Base-by-base conservation (phyloP, 305 asterid species). In the Nicotiana rustica region DNA sequence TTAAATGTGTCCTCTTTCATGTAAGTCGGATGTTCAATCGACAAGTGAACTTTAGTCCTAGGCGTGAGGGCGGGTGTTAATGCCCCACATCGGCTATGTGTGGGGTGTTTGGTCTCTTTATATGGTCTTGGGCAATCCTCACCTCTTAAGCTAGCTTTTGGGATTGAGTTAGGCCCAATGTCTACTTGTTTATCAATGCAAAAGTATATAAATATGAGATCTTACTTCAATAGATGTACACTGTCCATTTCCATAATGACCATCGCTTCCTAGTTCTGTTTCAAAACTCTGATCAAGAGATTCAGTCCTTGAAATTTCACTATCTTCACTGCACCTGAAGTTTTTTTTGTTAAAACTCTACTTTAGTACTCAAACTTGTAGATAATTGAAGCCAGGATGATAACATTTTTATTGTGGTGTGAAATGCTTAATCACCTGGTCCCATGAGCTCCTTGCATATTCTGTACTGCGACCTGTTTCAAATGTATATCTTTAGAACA, bases 391-490 rank as follows among this genome's bases (percentile, higher is more conserved):
- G 49, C 31, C 55, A 9, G 44, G 17, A 25, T 25, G 65, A 15
- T 52, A 75, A 57, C 65, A 29, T 25, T 29, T 29, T 15, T 75
- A 29, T 59, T 4, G 1, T 75, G 65, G 47, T 6, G 31, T 81
- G 21, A 60, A 33, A 31, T 81, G 78, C 67, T 33, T 78, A 47
- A 67, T 88, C 85, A 93, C 98, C 99, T 95, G 84, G 90, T 84
- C 76, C 89, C 92, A 69, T 84, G 38, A 60, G 83, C 85, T 85
- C 89, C 91, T 81, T 93, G 89, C 90, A 90, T 85, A 91, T 85
- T 93, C 89, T 96, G 94, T 87, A 94, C 91, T 84, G 93, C 89
- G 82, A 96, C 94, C 99, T 96, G 97, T 82, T 81, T 81, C 71
- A 62, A 35, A 80, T 21, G 17, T 18, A 29, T n/a, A 69, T 29